Evolutionary conservation across 2,329 filamentous ascomycete genomes (phyloP).

Genomic region (Microcyclosporella mali): DNA sequence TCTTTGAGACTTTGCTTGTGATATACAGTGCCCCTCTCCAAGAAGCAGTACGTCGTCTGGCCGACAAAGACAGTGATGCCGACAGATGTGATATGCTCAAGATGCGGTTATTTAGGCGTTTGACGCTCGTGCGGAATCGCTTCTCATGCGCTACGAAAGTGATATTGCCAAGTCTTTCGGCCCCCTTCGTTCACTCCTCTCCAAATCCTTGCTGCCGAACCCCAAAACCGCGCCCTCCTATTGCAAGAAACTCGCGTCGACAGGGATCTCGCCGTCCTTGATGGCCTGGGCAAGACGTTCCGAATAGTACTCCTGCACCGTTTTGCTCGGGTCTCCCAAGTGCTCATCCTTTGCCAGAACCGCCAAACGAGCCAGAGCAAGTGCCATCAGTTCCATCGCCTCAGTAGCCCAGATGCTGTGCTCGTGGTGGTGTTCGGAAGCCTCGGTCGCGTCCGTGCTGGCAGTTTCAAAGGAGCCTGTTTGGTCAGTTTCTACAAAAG

Average conservation of each 20-base stretch:
- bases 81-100: too few species aligned
- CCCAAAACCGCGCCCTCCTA: constrained; percentile 1
- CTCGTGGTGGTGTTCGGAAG: constrained; percentile 17
- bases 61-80: too few species aligned
- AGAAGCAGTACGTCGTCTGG: too few species aligned
- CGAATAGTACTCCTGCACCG: constrained; percentile 27
- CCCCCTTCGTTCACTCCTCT: too few species aligned
- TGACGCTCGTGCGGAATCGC: too few species aligned
- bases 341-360: constrained; percentile 30
- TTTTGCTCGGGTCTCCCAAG: constrained; percentile 20
- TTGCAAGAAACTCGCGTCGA: constrained; percentile 18
- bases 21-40: too few species aligned
- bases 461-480: neutral
- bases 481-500: constrained; percentile 5
- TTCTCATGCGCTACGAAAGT: too few species aligned
- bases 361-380: constrained; percentile 26
- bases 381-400: constrained; percentile 27
- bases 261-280: constrained; percentile 19
- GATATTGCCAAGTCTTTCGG: too few species aligned
- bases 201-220: too few species aligned
- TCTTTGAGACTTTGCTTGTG: too few species aligned
- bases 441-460: neutral
- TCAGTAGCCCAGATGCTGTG: constrained; percentile 27
- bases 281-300: constrained; percentile 24
- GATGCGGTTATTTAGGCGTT: too few species aligned